Percentiles rank a stretch among this genome's conserved stretches.
These are phyloP conservation scores for Phalaenopsis hybrid DNA, from an alignment of 116 monocot genomes.

Conservation along the genomic window DNA sequence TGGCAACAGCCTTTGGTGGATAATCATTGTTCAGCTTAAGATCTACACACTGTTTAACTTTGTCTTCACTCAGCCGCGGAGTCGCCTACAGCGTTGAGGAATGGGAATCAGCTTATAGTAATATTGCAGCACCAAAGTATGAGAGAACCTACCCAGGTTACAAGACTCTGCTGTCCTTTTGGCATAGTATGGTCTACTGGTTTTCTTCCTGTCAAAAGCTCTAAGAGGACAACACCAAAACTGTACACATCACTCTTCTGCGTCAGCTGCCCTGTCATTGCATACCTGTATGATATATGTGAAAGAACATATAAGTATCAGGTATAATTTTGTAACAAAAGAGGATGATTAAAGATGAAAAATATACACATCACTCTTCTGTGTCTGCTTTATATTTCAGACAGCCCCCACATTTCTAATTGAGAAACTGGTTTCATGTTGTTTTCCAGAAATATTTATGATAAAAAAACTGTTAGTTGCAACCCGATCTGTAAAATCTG, in stretches of 20 bases:
- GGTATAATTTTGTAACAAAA: not conserved
- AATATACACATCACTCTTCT: not conserved
- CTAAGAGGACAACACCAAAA: slow-evolving; percentile 39
- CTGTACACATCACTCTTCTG: slow-evolving; percentile 17
- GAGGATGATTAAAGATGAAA: not conserved
- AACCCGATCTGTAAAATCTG: too few relatives aligned
- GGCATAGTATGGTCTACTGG: slow-evolving; percentile 56
- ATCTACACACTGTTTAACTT: slow-evolving; percentile 49
- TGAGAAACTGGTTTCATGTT: too few relatives aligned
- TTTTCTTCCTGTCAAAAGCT: slow-evolving; percentile 44
- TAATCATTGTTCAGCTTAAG: slow-evolving; percentile 36
- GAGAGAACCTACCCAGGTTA: slow-evolving; percentile 33
- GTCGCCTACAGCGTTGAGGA: slow-evolving; percentile 22
- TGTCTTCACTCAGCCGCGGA: slow-evolving; percentile 47
- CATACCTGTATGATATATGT: slow-evolving; percentile 21
- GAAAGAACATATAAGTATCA: not conserved
- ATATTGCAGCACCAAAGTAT: not conserved
- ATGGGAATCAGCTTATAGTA: not conserved
- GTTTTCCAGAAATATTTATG: too few relatives aligned
- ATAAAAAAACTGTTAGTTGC: too few relatives aligned
- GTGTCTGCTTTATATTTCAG: too few relatives aligned
- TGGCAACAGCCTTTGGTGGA: slow-evolving; percentile 44
- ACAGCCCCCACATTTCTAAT: too few relatives aligned
- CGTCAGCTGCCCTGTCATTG: slow-evolving; percentile 32
- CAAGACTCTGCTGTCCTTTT: slow-evolving; percentile 45